Evolutionary conservation across 768 basidiomycete genomes (phyloP).

Genomic region (Mrakia frigida): DNA sequence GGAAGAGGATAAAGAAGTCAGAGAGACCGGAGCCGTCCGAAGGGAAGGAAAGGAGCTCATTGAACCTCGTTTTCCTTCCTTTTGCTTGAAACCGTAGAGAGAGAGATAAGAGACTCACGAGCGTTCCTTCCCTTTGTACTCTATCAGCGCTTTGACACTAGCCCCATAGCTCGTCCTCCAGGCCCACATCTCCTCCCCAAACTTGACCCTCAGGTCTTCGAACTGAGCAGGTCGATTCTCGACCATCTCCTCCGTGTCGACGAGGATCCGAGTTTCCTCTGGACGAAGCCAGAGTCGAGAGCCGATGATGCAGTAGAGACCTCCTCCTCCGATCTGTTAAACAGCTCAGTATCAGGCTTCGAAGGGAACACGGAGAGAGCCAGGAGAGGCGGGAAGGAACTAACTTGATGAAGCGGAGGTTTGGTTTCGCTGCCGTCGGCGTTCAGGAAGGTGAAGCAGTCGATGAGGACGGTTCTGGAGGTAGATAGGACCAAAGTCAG

Average conservation of each 20-base stretch:
- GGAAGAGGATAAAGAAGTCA: not conserved
- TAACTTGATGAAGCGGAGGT: not conserved
- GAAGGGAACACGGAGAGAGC: not conserved
- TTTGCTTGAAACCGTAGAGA: not conserved
- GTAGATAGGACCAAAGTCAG: not conserved
- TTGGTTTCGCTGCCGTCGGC: slow-evolving; percentile 2
- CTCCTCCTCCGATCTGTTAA: slow-evolving; percentile 26
- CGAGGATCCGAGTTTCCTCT: slow-evolving; percentile 12
- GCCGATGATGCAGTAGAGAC: slow-evolving; percentile 23
- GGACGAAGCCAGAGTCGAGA: slow-evolving; percentile 12
- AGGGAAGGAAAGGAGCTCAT: not conserved
- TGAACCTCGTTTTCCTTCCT: not conserved
- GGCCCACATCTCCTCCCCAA: slow-evolving; percentile 20
- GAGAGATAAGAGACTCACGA: too few relatives aligned
- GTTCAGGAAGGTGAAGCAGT: slow-evolving; percentile 20
- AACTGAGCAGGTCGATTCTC: not conserved
- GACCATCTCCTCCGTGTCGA: slow-evolving; percentile 10
- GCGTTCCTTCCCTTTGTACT: not conserved
- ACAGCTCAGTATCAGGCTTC: not conserved
- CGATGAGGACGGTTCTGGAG: slow-evolving; percentile 22
- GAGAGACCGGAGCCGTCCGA: not conserved
- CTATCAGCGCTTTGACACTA: not conserved
- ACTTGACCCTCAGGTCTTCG: not conserved
- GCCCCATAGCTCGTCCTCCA: not conserved
- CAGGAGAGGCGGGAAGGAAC: not conserved